phyloP scores from a whole-genome alignment of 2,329 filamentous ascomycete genomes.

The Fusarium praegraminearum region DNA sequence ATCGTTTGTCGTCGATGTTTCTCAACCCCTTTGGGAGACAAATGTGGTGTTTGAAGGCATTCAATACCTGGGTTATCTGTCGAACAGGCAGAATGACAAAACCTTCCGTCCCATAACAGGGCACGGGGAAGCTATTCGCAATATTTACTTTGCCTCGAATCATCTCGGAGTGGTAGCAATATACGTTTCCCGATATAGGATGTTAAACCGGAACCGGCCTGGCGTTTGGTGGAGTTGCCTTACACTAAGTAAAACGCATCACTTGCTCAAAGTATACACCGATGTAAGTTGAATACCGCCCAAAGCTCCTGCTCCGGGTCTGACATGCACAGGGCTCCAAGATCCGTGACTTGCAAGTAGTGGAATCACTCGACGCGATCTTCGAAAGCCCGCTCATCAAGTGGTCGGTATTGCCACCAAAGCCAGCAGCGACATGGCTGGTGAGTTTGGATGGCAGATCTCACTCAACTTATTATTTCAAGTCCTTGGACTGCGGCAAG shows the following conservation, averaged over 20 bases:
- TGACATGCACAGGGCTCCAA: constrained; percentile 15
- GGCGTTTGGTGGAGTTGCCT: constrained; percentile 17
- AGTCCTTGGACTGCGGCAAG: constrained; percentile 1
- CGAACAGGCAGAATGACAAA: neutral
- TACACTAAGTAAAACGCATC: neutral
- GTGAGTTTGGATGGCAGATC: constrained; percentile 9
- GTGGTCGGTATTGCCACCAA: constrained; percentile 15
- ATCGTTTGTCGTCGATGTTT: neutral
- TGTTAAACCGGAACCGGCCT: neutral
- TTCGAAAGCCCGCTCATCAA: neutral
- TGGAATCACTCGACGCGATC: neutral
- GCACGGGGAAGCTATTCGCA: too few species aligned
- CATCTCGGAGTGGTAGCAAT: constrained; percentile 6
- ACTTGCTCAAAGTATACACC: neutral
- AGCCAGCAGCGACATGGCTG: neutral
- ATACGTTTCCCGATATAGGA: neutral
- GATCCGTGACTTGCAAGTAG: constrained; percentile 6
- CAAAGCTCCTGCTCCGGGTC: neutral
- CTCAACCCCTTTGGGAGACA: neutral
- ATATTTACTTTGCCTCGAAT: neutral
- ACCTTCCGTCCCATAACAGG: neutral
- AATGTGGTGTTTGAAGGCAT: neutral
- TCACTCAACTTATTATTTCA: neutral
- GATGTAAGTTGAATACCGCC: constrained; percentile 1
- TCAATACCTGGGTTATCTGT: neutral